Conservation (phyloP, 768 basidiomycete species). For the Russula sp. region DNA sequence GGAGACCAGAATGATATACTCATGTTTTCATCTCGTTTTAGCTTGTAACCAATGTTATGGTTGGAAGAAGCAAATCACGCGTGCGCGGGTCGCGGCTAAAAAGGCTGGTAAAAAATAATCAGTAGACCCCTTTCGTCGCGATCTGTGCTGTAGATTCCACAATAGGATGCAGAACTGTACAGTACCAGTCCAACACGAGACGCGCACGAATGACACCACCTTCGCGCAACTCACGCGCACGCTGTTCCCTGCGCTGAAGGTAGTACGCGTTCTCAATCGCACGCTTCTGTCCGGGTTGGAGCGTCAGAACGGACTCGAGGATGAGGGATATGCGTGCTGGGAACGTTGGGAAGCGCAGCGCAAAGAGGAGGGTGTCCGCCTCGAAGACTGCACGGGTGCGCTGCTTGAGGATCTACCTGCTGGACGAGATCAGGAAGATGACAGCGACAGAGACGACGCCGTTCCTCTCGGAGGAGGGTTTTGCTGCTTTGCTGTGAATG, state of each 20-base stretch:
- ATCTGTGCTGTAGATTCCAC: not conserved
- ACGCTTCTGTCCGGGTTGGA: constrained; percentile 58
- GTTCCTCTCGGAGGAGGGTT: constrained; percentile 18
- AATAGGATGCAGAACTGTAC: not conserved
- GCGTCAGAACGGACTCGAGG: constrained; percentile 47
- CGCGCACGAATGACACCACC: constrained; percentile 60
- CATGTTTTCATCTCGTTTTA: constrained; percentile 31
- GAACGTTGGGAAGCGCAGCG: constrained; percentile 66
- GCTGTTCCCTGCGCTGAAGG: constrained; percentile 60
- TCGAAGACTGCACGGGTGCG: constrained; percentile 77
- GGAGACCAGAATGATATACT: not conserved
- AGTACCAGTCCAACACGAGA: not conserved
- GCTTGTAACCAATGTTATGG: constrained; percentile 70
- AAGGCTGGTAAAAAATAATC: constrained; percentile 62
- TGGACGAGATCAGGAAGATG: constrained; percentile 30
- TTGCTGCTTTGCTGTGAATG: constrained; percentile 19
- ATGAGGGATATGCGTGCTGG: constrained; percentile 51
- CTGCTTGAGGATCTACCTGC: constrained; percentile 46
- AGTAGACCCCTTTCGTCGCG: not conserved
- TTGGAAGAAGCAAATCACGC: constrained; percentile 83
- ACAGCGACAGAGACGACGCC: constrained; percentile 9
- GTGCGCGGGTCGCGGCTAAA: constrained; percentile 60
- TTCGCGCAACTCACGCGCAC: constrained; percentile 50
- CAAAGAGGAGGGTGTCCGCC: constrained; percentile 46
- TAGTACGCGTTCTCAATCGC: constrained; percentile 57